Evolutionary conservation across 768 basidiomycete genomes (phyloP), one percentile per base, ranked within the genome.

Genomic region (Tylopilus vinaceipallidus): DNA sequence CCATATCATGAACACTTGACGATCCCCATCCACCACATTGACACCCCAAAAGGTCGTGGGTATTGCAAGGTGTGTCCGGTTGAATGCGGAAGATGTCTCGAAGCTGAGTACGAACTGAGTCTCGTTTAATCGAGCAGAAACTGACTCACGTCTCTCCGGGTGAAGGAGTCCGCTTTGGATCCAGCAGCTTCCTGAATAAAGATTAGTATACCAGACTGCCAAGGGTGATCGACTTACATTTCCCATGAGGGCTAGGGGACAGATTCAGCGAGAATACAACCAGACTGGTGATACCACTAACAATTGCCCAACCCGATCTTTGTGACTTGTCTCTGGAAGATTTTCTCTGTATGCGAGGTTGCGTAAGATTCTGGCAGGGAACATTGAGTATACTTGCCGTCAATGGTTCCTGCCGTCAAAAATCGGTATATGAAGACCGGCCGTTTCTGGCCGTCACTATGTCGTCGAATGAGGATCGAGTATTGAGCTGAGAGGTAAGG

Each of bases 81-180:
- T 94, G 83, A 37, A 97, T 75, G n/a, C 83, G 85, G 70, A 98
- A 98, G 55, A 98, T 90, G 65, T 95, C 92, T 32, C 86, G 85
- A 36, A 98, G 80, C 89, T 98, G 63, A 19, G 42, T 14, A 33
- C 37, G 11, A 14, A 44, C 52, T 47, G 52, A 42, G 26, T 45
- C 16, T 22, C 9, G 22, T 52, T 45, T 24, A 49, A 34, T 51
- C 27, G 26, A 20, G 16, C 8, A 27, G 26, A 49, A 34, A 27
- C 9, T 27, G 10, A 70, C 82, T 55, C 49, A 95, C 92, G 65
- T 94, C 92, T 72, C 88, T 89, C 33, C 81, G 76, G 7, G 84
- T 86, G 71, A 95, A 95, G 3, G 92, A 90, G 67, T 94, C 89
- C 10, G 82, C 85, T 65, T 88, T 88, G 7, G 84, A 84, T 32